Conservation (phyloP, 768 basidiomycete genomes). For the Psilocybe subaeruginosa region DNA sequence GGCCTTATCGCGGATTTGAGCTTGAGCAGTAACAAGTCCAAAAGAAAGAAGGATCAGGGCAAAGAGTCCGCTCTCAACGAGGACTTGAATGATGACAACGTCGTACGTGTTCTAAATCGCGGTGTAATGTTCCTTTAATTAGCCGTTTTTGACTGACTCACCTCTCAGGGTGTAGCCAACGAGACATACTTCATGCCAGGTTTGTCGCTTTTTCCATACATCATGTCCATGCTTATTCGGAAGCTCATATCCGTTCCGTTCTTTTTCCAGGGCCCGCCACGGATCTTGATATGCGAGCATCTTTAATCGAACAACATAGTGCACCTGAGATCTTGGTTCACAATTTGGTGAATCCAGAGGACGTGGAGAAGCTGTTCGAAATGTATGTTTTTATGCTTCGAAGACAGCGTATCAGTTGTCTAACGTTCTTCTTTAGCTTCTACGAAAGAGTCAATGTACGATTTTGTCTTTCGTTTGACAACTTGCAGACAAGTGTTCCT, state of each 20-base stretch:
- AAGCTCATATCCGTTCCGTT: neutral
- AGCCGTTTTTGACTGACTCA: conserved; percentile 7
- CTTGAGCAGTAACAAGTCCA: conserved; percentile 54
- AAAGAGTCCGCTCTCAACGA: conserved; percentile 39
- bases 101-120: conserved; percentile 43
- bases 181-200: conserved; percentile 82
- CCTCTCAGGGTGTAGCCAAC: conserved; percentile 73
- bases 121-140: conserved; percentile 2
- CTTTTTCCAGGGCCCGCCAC: conserved; percentile 62
- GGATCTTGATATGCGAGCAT: conserved; percentile 68
- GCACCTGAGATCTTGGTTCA: conserved; percentile 84
- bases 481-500: conserved; percentile 4
- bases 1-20: conserved; percentile 76
- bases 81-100: conserved; percentile 63
- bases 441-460: conserved; percentile 71
- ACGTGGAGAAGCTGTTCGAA: conserved; percentile 83
- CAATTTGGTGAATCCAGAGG: conserved; percentile 74
- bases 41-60: conserved; percentile 38
- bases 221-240: neutral
- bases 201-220: conserved; percentile 26
- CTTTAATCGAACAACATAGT: conserved; percentile 75
- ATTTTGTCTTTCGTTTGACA: conserved; percentile 4
- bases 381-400: conserved; percentile 54
- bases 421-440: conserved; percentile 47
- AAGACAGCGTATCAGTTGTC: neutral